phyloP scores from a whole-genome alignment of 2,329 filamentous ascomycete species.

The Aspergillus pseudoterreus region DNA sequence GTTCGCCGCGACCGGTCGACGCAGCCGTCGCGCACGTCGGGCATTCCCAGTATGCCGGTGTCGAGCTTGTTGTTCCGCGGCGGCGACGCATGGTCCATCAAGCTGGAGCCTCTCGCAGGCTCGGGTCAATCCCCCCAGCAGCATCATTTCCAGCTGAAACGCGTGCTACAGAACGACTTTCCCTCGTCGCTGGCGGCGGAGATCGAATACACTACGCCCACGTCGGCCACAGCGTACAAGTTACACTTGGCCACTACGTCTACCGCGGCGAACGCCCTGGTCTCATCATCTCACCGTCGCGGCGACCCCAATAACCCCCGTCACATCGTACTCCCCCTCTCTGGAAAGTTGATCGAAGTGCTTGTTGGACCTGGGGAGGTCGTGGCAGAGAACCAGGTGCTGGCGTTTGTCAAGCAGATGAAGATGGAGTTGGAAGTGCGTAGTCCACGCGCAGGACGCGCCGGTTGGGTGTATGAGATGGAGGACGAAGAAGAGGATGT shows the following conservation, averaged over 20 bases:
- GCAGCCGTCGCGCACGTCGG: background rate
- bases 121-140: constrained; percentile 19
- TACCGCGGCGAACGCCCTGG: constrained; percentile 40
- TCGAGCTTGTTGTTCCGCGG: constrained; percentile 52
- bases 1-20: constrained; percentile 1
- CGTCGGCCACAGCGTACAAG: constrained; percentile 40
- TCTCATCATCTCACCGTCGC: constrained; percentile 43
- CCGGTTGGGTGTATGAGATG: constrained; percentile 51
- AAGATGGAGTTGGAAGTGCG: constrained; percentile 67
- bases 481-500: constrained; percentile 52
- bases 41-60: constrained; percentile 18
- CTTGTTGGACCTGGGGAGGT: constrained; percentile 52
- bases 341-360: constrained; percentile 58
- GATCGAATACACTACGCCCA: constrained; percentile 45
- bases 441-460: constrained; percentile 44
- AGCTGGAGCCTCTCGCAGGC: constrained; percentile 36
- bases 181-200: constrained; percentile 54
- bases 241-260: constrained; percentile 45
- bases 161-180: constrained; percentile 58
- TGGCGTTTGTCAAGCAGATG: constrained; percentile 63
- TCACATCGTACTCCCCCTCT: constrained; percentile 56
- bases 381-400: constrained; percentile 49
- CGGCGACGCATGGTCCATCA: constrained; percentile 57
- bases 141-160: constrained; percentile 54
- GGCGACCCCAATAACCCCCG: constrained; percentile 48